These are phyloP conservation scores for Paraglomus brasilianum DNA, from an alignment of 192 early-diverging fungal genomes.

Conservation along the genomic window DNA sequence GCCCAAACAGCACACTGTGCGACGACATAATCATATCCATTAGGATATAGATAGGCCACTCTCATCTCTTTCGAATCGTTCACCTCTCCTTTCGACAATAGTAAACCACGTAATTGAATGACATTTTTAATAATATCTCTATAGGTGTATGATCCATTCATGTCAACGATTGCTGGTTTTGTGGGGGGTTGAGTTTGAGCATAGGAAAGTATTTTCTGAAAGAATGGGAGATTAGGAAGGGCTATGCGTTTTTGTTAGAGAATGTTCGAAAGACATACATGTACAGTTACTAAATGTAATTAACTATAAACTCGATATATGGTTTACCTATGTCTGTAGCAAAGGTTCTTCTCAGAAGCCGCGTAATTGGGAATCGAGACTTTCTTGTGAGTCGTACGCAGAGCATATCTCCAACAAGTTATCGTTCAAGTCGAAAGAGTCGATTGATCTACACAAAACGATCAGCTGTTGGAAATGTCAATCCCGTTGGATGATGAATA, in stretches of 20 bases:
- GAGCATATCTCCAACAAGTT: too few relatives aligned
- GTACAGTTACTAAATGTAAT: too few relatives aligned
- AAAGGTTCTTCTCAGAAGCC: too few relatives aligned
- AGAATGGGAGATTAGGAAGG: constrained; percentile 40
- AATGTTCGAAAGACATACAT: not conserved
- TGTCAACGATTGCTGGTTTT: constrained; percentile 39
- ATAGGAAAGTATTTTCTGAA: constrained; percentile 34
- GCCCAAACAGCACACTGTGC: constrained; percentile 77
- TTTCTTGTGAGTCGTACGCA: too few relatives aligned
- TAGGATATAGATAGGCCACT: constrained; percentile 46
- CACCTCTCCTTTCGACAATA: constrained; percentile 23
- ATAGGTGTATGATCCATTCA: constrained; percentile 34
- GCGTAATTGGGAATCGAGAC: too few relatives aligned
- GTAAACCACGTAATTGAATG: constrained; percentile 25
- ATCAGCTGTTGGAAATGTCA: too few relatives aligned
- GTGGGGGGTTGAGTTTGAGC: constrained; percentile 15
- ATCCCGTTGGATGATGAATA: too few relatives aligned
- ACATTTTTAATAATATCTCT: constrained; percentile 35
- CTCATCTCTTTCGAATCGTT: constrained; percentile 36
- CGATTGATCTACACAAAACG: too few relatives aligned
- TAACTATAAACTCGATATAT: too few relatives aligned
- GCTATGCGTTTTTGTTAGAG: not conserved
- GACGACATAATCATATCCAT: constrained; percentile 65
- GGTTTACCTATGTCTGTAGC: too few relatives aligned
- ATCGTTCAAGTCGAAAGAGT: too few relatives aligned